Base-by-base conservation (phyloP, 2,329 filamentous ascomycete genomes). In the Aspergillus piperis region DNA sequence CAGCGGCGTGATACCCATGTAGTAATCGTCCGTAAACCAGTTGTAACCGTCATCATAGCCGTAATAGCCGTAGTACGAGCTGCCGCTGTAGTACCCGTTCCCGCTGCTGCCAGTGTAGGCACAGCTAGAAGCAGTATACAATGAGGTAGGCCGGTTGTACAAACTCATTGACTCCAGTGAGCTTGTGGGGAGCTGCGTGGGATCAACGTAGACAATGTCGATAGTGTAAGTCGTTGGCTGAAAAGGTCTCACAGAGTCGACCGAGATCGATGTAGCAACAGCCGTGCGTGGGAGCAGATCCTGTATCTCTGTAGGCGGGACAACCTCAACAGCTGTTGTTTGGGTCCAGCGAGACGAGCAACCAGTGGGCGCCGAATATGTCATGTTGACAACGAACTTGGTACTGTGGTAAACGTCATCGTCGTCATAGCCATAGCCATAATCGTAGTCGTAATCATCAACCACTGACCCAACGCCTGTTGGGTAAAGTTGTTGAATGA, bases 271-370 rank as follows among this genome's bases (percentile, higher is more conserved):
- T 8, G 65, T 69, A 5, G 59, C 60, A 13, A 61, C 63, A 8
- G 66, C 61, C 2, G 70, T 71, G 23, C 42, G 61, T 1, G 70
- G 70, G 0, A 73, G 54, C 3, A 66, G 59, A 15, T 54, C 39
- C 23, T 57, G 41, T 8, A 73, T 48, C 2, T 27, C 30, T 6
- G 27, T 8, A 3, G 69, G 69, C 3, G 67, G 66, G n/a, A n/a
- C 36, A 15, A 73, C 54, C 1, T 49, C 15, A 2, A 61, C 69
- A 0, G 66, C 58, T 2, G 68, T 68, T 5, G 71, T 71, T 7
- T 64, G 64, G 0, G 68, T 68, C 66, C 68, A 73, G 41, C 68
- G 63, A 2, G 70, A 65, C 17, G 68, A 69, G 62, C 72, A 74
- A 47, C 53, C 63, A 0, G 71, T 67, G 3, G 72, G 67, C 1